Percentiles rank a stretch among this genome's conserved stretches.
Evolutionary conservation across 805 yeast genomes (phyloP).

Genomic region (Myxozyma monticola): DNA sequence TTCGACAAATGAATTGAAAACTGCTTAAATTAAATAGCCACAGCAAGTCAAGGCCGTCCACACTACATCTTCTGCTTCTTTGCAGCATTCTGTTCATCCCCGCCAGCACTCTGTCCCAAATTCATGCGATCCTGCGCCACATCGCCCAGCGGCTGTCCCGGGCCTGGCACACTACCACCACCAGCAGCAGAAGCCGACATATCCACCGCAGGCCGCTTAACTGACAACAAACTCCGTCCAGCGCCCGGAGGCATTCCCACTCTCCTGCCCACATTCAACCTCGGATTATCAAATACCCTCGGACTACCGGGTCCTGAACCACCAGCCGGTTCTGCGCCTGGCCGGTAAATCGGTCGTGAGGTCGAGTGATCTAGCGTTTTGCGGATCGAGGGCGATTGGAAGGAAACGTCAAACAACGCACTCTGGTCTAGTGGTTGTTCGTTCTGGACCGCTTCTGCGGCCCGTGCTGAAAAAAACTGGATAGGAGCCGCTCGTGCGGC

Average conservation of each 20-base stretch:
- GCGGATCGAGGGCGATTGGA: constrained; percentile 34
- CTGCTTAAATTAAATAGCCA: too few species aligned
- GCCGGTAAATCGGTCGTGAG: constrained; percentile 32
- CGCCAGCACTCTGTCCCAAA: constrained; percentile 32
- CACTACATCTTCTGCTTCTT: too few species aligned
- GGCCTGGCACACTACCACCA: too few species aligned
- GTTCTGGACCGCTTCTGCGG: constrained; percentile 34
- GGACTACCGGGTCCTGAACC: too few species aligned
- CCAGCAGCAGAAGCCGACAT: too few species aligned
- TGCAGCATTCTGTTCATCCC: not conserved
- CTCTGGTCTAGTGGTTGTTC: constrained; percentile 29
- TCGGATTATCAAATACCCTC: constrained; percentile 5
- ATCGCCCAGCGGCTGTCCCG: too few species aligned
- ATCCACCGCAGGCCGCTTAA: too few species aligned
- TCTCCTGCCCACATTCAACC: constrained; percentile 1
- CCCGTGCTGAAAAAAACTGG: constrained; percentile 35
- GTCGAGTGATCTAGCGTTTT: constrained; percentile 35
- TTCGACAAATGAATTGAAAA: too few species aligned
- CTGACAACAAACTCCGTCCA: constrained; percentile 2
- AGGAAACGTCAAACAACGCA: constrained; percentile 32
- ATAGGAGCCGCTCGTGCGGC: not conserved
- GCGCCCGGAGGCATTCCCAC: constrained; percentile 14
- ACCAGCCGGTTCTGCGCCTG: too few species aligned
- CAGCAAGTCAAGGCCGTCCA: too few species aligned
- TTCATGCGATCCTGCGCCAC: too few species aligned